Percentiles rank a stretch among this genome's conserved stretches.
phyloP scores from a whole-genome alignment of 495 filamentous ascomycete species.

The Monascus purpureus region DNA sequence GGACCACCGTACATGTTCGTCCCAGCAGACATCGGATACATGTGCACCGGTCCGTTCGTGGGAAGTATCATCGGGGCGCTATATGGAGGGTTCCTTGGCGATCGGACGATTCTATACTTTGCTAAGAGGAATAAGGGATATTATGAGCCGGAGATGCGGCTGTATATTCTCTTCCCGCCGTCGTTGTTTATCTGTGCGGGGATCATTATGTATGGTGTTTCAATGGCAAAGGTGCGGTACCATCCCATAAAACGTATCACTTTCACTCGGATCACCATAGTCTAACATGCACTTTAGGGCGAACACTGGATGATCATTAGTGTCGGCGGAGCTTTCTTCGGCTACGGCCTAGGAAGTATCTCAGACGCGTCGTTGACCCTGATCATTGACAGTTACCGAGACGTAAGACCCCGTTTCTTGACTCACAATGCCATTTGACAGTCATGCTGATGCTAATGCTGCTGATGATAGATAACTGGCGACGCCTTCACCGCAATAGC shows the following conservation, averaged over 20 bases:
- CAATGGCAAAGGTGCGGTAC: not conserved
- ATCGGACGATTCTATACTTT: slow-evolving; percentile 23
- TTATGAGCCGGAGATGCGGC: slow-evolving; percentile 30
- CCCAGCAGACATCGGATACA: slow-evolving; percentile 24
- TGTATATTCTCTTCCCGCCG: slow-evolving; percentile 15
- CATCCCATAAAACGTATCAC: no score
- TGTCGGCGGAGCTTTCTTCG: slow-evolving; percentile 19
- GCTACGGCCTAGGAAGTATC: slow-evolving; percentile 21
- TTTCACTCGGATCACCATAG: no score
- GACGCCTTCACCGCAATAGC: slow-evolving; percentile 22
- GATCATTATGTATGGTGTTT: slow-evolving; percentile 1
- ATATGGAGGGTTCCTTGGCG: slow-evolving; percentile 24
- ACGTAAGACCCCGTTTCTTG: slow-evolving; percentile 7
- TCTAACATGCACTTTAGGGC: slow-evolving; percentile 6
- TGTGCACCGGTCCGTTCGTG: slow-evolving; percentile 25
- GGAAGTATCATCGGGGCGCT: slow-evolving; percentile 25
- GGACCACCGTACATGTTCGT: slow-evolving; percentile 28
- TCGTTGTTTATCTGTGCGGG: not conserved
- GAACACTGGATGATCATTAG: slow-evolving; percentile 25
- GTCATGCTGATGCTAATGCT: no score
- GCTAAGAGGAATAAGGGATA: slow-evolving; percentile 25
- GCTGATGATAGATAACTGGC: slow-evolving; percentile 19
- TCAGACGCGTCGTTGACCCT: slow-evolving; percentile 19
- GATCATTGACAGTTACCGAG: slow-evolving; percentile 22
- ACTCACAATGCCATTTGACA: no score